Evolutionary conservation across 1,284 basidiomycete species (phyloP).

Genomic region (Inonotus obliquus): DNA sequence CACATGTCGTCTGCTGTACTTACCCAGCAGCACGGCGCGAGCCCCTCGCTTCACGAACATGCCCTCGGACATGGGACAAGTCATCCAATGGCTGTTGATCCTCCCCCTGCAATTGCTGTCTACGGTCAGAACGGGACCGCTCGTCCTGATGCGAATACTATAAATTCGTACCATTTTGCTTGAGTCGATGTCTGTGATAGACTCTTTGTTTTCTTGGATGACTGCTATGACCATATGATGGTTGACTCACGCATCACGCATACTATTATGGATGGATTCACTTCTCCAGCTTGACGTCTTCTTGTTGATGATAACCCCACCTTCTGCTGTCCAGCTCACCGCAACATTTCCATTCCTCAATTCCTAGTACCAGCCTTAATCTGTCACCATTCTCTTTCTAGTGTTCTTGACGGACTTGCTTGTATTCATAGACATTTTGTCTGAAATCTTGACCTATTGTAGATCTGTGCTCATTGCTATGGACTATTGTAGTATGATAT

Average conservation of each 20-base stretch:
- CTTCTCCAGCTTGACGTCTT: too few relatives aligned
- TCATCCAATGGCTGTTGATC: conserved; percentile 7
- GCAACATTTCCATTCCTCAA: too few relatives aligned
- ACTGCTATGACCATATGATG: neutral
- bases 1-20: conserved; percentile 16
- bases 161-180: neutral
- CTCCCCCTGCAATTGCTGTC: neutral
- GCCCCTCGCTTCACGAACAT: neutral
- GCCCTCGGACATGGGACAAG: neutral
- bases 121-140: conserved; percentile 5
- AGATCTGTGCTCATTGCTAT: neutral
- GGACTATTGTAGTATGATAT: too few relatives aligned
- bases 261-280: too few relatives aligned
- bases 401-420: neutral
- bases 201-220: neutral
- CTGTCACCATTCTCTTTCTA: neutral
- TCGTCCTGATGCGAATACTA: neutral
- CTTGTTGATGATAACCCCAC: too few relatives aligned
- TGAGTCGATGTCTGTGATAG: neutral
- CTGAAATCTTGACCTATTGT: neutral
- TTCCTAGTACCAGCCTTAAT: neutral
- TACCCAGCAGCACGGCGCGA: neutral
- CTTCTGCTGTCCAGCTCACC: too few relatives aligned
- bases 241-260: neutral
- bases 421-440: neutral